Evolutionary conservation across 1,284 basidiomycete genomes (phyloP).

Genomic region (Cryptococcus jaspeensis): DNA sequence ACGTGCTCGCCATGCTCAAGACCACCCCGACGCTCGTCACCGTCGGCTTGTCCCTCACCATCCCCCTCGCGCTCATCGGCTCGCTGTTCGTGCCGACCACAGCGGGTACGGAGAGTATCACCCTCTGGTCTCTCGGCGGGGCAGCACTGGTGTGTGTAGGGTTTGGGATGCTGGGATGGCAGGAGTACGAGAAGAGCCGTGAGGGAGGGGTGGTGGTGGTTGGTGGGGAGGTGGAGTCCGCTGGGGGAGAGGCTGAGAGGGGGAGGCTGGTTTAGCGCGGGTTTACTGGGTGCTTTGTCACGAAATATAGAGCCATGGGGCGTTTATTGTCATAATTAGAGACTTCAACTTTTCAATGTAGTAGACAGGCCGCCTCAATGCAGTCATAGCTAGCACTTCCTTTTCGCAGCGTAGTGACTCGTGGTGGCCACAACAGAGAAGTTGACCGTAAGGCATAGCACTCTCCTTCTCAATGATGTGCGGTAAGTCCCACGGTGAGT

Average conservation of each 20-base stretch:
- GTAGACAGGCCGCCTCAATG: too few species aligned
- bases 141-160: conserved; percentile 60
- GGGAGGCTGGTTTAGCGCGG: too few species aligned
- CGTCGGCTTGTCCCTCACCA: conserved; percentile 1
- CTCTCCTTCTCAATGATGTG: too few species aligned
- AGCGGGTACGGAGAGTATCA: neutral
- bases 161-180: conserved; percentile 50
- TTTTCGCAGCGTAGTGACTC: too few species aligned
- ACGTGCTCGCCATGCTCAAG: conserved; percentile 90
- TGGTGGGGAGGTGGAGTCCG: neutral
- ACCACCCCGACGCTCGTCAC: conserved; percentile 69
- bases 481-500: too few species aligned
- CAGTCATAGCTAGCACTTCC: too few species aligned
- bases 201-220: conserved; percentile 5
- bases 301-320: too few species aligned
- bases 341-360: too few species aligned
- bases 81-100: conserved; percentile 37
- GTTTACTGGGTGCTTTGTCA: too few species aligned
- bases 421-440: too few species aligned
- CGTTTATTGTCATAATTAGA: too few species aligned
- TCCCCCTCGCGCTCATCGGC: conserved; percentile 56
- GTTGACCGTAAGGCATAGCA: neutral
- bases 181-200: conserved; percentile 40
- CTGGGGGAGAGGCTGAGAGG: too few species aligned
- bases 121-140: conserved; percentile 39